Base-by-base conservation (phyloP, 116 monocot genomes). In the Thalassia testudinum region DNA sequence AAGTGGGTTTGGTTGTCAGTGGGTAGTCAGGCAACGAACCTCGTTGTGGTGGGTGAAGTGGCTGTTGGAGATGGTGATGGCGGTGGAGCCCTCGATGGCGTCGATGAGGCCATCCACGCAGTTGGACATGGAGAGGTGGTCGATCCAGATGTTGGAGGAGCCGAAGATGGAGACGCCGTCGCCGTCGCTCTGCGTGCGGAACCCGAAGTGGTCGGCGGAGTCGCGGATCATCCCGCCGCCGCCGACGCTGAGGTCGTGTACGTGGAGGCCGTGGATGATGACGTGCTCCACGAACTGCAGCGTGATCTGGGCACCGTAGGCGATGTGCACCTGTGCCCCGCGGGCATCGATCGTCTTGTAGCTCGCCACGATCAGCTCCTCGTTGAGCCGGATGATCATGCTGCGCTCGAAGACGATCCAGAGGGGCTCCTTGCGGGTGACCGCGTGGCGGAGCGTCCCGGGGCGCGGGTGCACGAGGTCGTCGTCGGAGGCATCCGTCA, bases 301-400 rank as follows among this genome's bases (percentile, higher is more conserved):
- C 24, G 81, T 85, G 60, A 91, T 58, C 55, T 77, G 74, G 14
- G 72, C 90, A 17, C 90, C 90, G 54, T 69, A 17, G 21, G 78
- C 81, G 26, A 91, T 78, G 69, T 78, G 76, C 10, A 90, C 75
- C 24, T 84, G 58, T 18, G 55, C 66, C 1, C 90, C 90, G 0
- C 90, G 77, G 21, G 72, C 90, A 28, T 90, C 90, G 55, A 90
- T 77, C 21, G 90, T 90, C 70, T 90, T 90, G 75, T 70, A 54
- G 65, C 78, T 73, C 42, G 66, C 67, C 24, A 87, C 70, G 62
- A 87, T 72, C 49, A 87, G 81, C 70, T 87, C 87, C 62, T 87
- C 70, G 38, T 28, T 52, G 21, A 84, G 81, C 0, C 52, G 47
- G 64, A 91, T 85, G 59, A 75, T 37, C 91, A 91, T 91, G 69